phyloP scores from a whole-genome alignment of 1,284 basidiomycete species.

The Mycocalia duriaeana region DNA sequence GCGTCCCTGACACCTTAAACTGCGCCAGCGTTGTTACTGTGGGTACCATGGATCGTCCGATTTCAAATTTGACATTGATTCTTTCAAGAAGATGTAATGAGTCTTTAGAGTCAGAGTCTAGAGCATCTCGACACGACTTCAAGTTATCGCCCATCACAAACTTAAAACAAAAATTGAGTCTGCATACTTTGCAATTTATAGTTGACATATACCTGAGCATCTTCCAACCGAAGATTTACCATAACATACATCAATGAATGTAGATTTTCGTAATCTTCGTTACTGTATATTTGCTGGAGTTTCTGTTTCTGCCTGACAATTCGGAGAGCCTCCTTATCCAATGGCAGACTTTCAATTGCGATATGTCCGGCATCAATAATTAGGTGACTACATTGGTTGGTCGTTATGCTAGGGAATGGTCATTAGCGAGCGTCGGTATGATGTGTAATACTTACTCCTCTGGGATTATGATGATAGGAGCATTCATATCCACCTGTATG shows the following conservation, averaged over 20 bases:
- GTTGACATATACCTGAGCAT: constrained; percentile 69
- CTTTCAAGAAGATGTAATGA: constrained; percentile 89
- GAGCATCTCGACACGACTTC: constrained; percentile 75
- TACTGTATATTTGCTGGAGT: constrained; percentile 80
- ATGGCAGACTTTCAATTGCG: constrained; percentile 86
- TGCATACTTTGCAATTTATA: too few species aligned
- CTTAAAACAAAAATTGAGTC: constrained; percentile 34
- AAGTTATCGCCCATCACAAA: constrained; percentile 89
- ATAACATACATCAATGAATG: constrained; percentile 98
- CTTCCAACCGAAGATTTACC: constrained; percentile 79
- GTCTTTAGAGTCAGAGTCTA: constrained; percentile 54
- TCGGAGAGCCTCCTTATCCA: constrained; percentile 77
- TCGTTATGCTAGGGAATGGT: constrained; percentile 59
- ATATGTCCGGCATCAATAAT: constrained; percentile 98
- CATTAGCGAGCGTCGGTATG: not conserved
- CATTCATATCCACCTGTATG: constrained; percentile 93
- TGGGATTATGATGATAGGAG: constrained; percentile 95
- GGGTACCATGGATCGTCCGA: constrained; percentile 93
- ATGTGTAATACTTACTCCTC: constrained; percentile 63
- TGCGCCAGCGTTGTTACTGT: constrained; percentile 81
- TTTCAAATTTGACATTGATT: constrained; percentile 86
- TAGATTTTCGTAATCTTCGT: constrained; percentile 84
- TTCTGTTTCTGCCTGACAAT: constrained; percentile 85
- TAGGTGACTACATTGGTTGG: constrained; percentile 78
- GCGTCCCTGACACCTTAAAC: constrained; percentile 88